These are phyloP conservation scores for Sporopachydermia quercuum DNA, from an alignment of 805 yeast genomes.

Conservation along the genomic window DNA sequence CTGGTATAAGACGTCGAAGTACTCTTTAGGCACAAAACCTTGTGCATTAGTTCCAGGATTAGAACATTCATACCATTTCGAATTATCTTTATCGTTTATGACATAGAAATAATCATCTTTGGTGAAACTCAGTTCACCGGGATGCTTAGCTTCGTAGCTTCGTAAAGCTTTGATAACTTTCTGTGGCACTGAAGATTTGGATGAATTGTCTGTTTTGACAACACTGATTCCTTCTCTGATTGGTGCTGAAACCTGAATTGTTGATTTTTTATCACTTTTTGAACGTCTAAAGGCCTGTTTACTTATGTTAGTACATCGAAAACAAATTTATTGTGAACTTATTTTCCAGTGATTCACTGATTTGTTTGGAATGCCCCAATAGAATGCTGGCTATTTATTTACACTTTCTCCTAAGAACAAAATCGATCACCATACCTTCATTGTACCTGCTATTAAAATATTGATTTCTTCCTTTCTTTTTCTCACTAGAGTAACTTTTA, in stretches of 20 bases:
- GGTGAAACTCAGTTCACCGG: slow-evolving; percentile 63
- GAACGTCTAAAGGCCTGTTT: neutral
- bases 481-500: too few species aligned
- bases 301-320: too few species aligned
- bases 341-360: too few species aligned
- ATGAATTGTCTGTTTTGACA: too few species aligned
- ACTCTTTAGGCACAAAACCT: slow-evolving; percentile 80
- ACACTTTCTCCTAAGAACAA: too few species aligned
- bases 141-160: slow-evolving; percentile 64
- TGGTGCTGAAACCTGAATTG: neutral
- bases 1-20: slow-evolving; percentile 56
- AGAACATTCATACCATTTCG: slow-evolving; percentile 71
- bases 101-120: slow-evolving; percentile 89
- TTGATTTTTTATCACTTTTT: neutral
- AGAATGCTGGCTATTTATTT: too few species aligned
- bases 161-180: slow-evolving; percentile 73
- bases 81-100: slow-evolving; percentile 39
- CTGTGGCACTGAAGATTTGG: slow-evolving; percentile 40
- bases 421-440: too few species aligned
- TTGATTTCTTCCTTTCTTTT: too few species aligned
- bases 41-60: slow-evolving; percentile 65
- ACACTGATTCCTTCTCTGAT: slow-evolving; percentile 4
- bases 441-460: too few species aligned
- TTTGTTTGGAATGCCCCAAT: too few species aligned
- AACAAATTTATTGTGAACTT: too few species aligned